Base-by-base conservation (phyloP, 1,284 basidiomycete genomes). In the Takashimella tepidaria region DNA sequence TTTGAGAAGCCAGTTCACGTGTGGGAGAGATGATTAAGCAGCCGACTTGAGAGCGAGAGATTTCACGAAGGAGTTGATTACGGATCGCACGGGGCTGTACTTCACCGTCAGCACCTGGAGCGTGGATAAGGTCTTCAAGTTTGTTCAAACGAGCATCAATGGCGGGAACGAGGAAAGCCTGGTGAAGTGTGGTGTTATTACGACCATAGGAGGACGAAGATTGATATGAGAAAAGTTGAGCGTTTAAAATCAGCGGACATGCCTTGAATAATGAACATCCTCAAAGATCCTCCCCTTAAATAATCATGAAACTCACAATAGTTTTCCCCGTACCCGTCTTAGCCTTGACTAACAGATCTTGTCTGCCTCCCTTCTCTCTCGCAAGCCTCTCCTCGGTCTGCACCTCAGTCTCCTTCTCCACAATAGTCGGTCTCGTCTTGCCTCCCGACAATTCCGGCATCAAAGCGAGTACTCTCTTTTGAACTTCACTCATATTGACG, bases 311-410 rank as follows among this genome's bases (percentile, higher is more conserved):
- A 66, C 71, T 55, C 43, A 70, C 74, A 31, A 93, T 78, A 0
- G 92, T 96, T 77, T 96, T 97, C 48, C 92, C 92, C 0, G 92
- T 93, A 43, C 92, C 91, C 0, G 92, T 95, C 73, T 87, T 88
- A n/a, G 92, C 89, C 69, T 72, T 72, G 62, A 69, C 60, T 59
- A 73, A 56, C 62, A 76, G 50, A 68, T 67, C 64, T 49, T 64
- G 66, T 57, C 65, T 60, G 16, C 58, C 61, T 11, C 49, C 53
- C 31, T 61, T 58, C 49, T 63, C 47, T 6, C 53, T 55, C 44
- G 25, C 21, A 47, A 1, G 50, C 53, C 26, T 23, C 25, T 43
- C 42, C 23, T 47, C 42, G 12, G 45, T 45, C 44, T 61, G 47
- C 25, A 54, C 62, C n/a, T 50, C 41, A 2, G 31, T 50, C 55